A percentile compares a stretch with the other conserved stretches of the same genome.
These are phyloP conservation scores for Fusarium mexicanum DNA, from an alignment of 2,329 filamentous ascomycete genomes.

Conservation along the genomic window DNA sequence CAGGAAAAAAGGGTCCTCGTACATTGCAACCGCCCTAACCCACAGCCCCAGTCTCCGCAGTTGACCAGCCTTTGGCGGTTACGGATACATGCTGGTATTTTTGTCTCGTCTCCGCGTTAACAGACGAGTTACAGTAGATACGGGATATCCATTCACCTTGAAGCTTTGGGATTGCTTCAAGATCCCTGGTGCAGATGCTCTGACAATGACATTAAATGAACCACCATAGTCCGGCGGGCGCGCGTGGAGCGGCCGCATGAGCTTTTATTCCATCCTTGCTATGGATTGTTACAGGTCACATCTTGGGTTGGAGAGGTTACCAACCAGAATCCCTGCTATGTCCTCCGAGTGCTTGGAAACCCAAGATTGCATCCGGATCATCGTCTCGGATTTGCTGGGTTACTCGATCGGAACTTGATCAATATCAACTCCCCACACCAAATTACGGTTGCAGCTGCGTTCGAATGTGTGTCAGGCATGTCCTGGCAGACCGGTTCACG, in stretches of 20 bases:
- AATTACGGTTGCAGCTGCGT: not conserved
- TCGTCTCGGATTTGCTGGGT: constrained; percentile 30
- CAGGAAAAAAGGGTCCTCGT: constrained; percentile 1
- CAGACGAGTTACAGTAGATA: not conserved
- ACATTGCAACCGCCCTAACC: constrained; percentile 17
- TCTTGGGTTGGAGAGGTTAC: constrained; percentile 25
- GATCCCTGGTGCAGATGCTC: not conserved
- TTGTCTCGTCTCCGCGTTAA: not conserved
- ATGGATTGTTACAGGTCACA: constrained; percentile 39
- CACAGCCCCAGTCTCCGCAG: constrained; percentile 18
- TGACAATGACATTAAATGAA: constrained; percentile 30
- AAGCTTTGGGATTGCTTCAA: constrained; percentile 4
- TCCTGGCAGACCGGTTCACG: constrained; percentile 17
- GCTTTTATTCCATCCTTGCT: constrained; percentile 27
- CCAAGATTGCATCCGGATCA: constrained; percentile 39
- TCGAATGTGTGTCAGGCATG: constrained; percentile 6
- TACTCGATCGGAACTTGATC: constrained; percentile 30
- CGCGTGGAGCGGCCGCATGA: constrained; percentile 42
- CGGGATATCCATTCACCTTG: not conserved
- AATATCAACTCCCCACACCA: constrained; percentile 16
- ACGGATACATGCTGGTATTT: not conserved
- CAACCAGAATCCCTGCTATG: constrained; percentile 34
- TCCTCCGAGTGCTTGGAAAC: constrained; percentile 38
- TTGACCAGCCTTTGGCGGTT: not conserved
- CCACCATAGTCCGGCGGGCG: constrained; percentile 27